These are phyloP conservation scores for Verbascum thapsus DNA, from an alignment of 257 asterid species.

Conservation along the genomic window DNA sequence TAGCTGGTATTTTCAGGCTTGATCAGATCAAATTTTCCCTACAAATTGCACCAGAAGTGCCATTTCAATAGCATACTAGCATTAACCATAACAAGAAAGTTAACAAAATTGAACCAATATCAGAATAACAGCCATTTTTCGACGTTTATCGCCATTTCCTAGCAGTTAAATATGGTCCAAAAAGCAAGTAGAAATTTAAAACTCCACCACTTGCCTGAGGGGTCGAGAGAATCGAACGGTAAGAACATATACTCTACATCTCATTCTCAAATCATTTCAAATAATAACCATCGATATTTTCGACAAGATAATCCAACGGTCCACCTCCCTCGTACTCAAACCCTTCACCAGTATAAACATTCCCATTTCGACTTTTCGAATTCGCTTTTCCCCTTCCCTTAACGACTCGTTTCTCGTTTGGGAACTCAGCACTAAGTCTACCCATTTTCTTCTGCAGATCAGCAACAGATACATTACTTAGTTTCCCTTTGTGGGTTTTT, in stretches of 20 bases:
- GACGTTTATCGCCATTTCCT: conserved; percentile 16
- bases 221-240: not conserved
- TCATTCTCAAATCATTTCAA: conserved; percentile 26
- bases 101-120: not conserved
- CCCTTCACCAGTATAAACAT: conserved; percentile 42
- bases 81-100: conserved; percentile 8
- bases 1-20: conserved; percentile 19
- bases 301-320: conserved; percentile 57
- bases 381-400: conserved; percentile 53
- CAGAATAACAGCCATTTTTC: too few relatives aligned
- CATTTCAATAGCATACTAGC: conserved; percentile 13
- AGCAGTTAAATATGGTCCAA: too few relatives aligned
- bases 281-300: conserved; percentile 55
- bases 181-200: conserved; percentile 1
- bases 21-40: conserved; percentile 16
- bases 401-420: conserved; percentile 47
- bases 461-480: conserved; percentile 65
- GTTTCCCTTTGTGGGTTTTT: conserved; percentile 80
- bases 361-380: conserved; percentile 38
- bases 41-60: conserved; percentile 8
- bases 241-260: not conserved
- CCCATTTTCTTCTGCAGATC: conserved; percentile 95
- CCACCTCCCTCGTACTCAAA: conserved; percentile 44
- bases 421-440: conserved; percentile 75
- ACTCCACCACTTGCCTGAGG: conserved; percentile 16